Evolutionary conservation across 306 rosid species (phyloP).

Genomic region (Inga leiocalycina): DNA sequence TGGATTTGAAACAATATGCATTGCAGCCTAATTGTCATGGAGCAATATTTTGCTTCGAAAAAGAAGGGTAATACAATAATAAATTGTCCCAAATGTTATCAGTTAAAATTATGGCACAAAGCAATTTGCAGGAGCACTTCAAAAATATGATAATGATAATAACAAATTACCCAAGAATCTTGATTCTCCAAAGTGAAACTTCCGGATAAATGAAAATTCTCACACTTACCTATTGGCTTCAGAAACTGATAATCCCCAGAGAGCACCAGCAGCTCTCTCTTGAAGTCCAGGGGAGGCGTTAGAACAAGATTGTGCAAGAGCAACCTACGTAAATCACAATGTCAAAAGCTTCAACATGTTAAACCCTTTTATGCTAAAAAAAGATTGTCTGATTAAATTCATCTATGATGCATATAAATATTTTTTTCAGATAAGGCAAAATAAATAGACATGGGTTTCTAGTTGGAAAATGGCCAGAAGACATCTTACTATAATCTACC

Average conservation of each 20-base stretch:
- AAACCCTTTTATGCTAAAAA: conserved; percentile 5
- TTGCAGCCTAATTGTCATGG: too few relatives aligned
- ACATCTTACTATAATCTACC: not conserved
- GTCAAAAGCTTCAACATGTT: conserved; percentile 29
- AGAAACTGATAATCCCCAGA: conserved; percentile 99
- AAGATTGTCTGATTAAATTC: not conserved
- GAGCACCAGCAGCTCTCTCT: conserved; percentile 99
- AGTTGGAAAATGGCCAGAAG: conserved; percentile 6
- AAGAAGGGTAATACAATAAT: too few relatives aligned
- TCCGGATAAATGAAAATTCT: conserved; percentile 19
- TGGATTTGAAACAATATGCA: too few relatives aligned
- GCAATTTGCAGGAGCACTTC: not conserved
- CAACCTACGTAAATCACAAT: conserved; percentile 68
- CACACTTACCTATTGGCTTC: conserved; percentile 88
- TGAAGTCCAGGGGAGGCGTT: conserved; percentile 98
- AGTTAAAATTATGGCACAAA: not conserved
- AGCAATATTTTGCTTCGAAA: too few relatives aligned
- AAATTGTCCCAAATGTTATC: too few relatives aligned
- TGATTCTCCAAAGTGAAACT: conserved; percentile 11
- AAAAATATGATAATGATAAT: not conserved
- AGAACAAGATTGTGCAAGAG: conserved; percentile 97
- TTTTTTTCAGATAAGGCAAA: not conserved
- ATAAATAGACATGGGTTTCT: not conserved
- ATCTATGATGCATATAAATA: conserved; percentile 10
- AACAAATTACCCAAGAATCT: not conserved